Evolutionary conservation across 257 asterid genomes (phyloP), one percentile per base, ranked within the genome.

Genomic region (Plantago ovata): DNA sequence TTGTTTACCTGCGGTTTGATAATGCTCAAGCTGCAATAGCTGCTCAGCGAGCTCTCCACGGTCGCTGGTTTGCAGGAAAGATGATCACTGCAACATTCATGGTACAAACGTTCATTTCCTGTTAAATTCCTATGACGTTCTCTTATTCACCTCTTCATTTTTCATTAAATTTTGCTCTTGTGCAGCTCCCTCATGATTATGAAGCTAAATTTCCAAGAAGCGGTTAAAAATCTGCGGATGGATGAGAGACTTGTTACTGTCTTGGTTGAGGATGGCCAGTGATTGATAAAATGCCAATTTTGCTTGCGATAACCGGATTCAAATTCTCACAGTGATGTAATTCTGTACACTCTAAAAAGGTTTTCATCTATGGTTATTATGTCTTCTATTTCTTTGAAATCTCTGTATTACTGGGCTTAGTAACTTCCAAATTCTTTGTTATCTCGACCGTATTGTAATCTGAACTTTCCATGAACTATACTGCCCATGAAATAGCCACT

Each of bases 11-110:
- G 68, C 77, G 83, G 73, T 85, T 82, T 69, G 86, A 80, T 66
- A 63, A 66, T 53, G 58, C 77, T 21, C 72, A 75, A 73, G 46
- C 86, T 39, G 81, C 95, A 46, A 10, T 74, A 33, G 77, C 73
- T 51, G 93, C 95, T 42, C 92, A 83, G 38, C 82, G 66, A 0
- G 89, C 85, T 8, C 86, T 86, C 61, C 89, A 86, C 54, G 92
- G 92, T 56, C 68, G 92, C 72, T 86, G 95, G 95, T 83, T 83
- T 72, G 87, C 92, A 46, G 86, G 89, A 59, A 86, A 83, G 69
- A 83, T 83, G 92, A 83, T 86, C 60, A 80, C 89, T 8, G 87
- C 95, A n/a, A 67, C 83, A 20, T 86, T 64, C 75, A 66, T 86
- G 89, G 95, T 86, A 69, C 65, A 23, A 24, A 41, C 23, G 2